Evolutionary conservation across 768 basidiomycete genomes (phyloP).

Genomic region (Pilatotrama ljubarskyi): DNA sequence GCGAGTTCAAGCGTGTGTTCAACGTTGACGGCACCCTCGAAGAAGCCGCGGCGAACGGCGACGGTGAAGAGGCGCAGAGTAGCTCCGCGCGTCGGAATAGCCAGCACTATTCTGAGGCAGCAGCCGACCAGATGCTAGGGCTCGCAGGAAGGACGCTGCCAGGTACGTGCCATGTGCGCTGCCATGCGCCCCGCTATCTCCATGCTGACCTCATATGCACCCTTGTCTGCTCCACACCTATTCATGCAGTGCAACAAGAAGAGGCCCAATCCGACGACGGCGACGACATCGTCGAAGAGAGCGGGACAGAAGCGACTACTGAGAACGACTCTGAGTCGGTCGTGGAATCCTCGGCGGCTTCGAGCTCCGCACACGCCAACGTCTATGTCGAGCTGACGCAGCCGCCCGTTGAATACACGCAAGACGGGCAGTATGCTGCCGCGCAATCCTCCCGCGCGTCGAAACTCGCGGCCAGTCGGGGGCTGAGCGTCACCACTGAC

Average conservation of each 20-base stretch:
- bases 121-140: conserved; percentile 82
- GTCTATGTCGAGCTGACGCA: conserved; percentile 9
- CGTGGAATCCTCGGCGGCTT: conserved; percentile 29
- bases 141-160: conserved; percentile 66
- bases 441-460: conserved; percentile 51
- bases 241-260: conserved; percentile 39
- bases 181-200: neutral
- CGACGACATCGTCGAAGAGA: conserved; percentile 72
- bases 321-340: conserved; percentile 28
- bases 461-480: conserved; percentile 62
- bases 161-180: conserved; percentile 45
- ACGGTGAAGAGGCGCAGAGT: conserved; percentile 28
- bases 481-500: conserved; percentile 65
- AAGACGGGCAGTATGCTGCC: conserved; percentile 31
- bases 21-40: conserved; percentile 62
- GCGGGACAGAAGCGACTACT: conserved; percentile 56
- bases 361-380: conserved; percentile 21
- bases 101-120: conserved; percentile 78
- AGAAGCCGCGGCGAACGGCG: conserved; percentile 15
- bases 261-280: conserved; percentile 69
- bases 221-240: conserved; percentile 30
- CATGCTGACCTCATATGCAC: conserved; percentile 25
- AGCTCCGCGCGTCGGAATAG: conserved; percentile 70
- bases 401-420: conserved; percentile 27
- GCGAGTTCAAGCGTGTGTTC: conserved; percentile 92